Evolutionary conservation across 176 grass and related monocot species (phyloP).

Genomic region (Oryza longistaminata): DNA sequence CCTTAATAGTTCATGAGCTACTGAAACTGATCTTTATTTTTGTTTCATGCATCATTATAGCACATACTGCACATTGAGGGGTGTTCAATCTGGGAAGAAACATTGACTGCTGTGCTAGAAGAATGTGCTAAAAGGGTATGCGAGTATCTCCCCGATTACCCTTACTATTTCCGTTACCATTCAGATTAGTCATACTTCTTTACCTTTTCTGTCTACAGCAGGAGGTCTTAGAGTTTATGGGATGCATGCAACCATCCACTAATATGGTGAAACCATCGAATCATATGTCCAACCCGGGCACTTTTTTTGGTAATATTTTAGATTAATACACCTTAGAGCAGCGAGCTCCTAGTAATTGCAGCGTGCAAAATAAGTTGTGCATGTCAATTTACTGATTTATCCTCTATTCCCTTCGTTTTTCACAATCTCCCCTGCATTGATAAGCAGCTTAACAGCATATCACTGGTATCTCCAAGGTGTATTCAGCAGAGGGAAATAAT

Average conservation of each 20-base stretch:
- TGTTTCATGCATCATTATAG: constrained; percentile 40
- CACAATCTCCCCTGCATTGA: neutral
- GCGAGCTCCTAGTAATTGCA: neutral
- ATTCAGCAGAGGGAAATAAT: too few relatives aligned
- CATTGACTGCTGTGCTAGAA: constrained; percentile 50
- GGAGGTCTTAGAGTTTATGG: constrained; percentile 52
- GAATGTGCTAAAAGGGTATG: constrained; percentile 54
- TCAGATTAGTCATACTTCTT: neutral
- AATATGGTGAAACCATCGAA: constrained; percentile 46
- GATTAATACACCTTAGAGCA: constrained; percentile 1
- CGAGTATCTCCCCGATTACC: neutral
- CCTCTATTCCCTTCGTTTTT: neutral
- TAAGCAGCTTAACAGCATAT: neutral
- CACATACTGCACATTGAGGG: constrained; percentile 65
- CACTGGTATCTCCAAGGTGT: neutral
- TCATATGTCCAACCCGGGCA: constrained; percentile 31
- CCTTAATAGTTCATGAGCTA: constrained; percentile 8
- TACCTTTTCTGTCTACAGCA: constrained; percentile 18
- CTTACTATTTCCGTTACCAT: neutral
- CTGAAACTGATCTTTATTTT: constrained; percentile 2
- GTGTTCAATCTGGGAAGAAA: constrained; percentile 62
- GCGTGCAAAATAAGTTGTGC: neutral
- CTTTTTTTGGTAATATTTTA: constrained; percentile 60
- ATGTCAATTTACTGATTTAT: neutral
- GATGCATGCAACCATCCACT: constrained; percentile 32